Base-by-base conservation (phyloP, 805 yeast genomes). In the Lipomyces chichibuensis region DNA sequence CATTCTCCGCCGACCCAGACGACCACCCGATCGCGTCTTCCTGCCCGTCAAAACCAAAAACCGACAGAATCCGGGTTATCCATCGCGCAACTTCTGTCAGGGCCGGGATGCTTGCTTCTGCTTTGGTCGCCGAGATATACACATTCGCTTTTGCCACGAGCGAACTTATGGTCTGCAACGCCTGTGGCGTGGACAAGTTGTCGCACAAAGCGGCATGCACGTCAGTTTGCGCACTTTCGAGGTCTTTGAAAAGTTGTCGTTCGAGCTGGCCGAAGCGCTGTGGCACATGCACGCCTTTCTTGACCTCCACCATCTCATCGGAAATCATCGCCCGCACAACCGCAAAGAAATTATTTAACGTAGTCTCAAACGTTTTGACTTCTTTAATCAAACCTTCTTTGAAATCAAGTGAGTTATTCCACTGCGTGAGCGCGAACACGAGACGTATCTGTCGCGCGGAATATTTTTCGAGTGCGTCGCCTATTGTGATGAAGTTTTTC, bases 341-440 rank as follows among this genome's bases (percentile, higher is more conserved):
- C 55, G 88, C 87, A 83, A 95, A 95, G 76, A 90, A 94, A 76
- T 92, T 95, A 70, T 87, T 87, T 61, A 92, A 77, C 1, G 92
- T 79, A 3, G 89, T 81, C 79, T 95, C 98, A 56, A 85, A 80
- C 1, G 93, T 82, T 78, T 84, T 87, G 33, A 91, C 97, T 76
- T 94, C 97, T 64, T 82, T 80, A 64, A 92, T 79, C 65, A 95
- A 81, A 58, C 89, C 81, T 75, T 90, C 94, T 79, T 94, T 94
- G 81, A 95, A 95, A 77, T 95, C 99, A 59, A 95, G 81, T 70
- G 92, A 95, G 75, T 85, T 88, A 75, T 92, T 94, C 99, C 99
- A 95, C 74, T 88, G 92, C 65, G 90, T 91, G 72, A 91, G 83
- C 0, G 96, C 96, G 82, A 95, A 95, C 9, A 93, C 93, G 72